These are phyloP conservation scores for Ilyonectria destructans DNA, from an alignment of 2,329 filamentous ascomycete genomes.

Conservation along the genomic window DNA sequence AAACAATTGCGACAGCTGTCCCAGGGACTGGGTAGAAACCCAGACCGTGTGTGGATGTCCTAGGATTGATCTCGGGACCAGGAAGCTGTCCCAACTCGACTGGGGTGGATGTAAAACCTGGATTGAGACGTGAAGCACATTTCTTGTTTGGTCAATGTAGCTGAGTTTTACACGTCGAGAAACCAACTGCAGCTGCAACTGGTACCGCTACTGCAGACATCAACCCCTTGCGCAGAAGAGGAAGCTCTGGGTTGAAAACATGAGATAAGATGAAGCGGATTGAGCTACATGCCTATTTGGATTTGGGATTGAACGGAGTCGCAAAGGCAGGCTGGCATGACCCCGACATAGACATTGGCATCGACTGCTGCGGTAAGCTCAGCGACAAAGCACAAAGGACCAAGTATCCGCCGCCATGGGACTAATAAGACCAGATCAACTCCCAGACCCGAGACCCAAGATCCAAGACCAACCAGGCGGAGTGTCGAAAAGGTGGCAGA, in stretches of 20 bases:
- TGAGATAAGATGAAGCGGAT: neutral
- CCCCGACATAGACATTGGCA: neutral
- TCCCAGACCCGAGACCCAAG: neutral
- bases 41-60: neutral
- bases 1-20: neutral
- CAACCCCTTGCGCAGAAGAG: neutral
- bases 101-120: conserved; percentile 1
- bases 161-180: neutral
- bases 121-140: neutral
- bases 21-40: neutral
- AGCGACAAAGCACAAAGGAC: neutral
- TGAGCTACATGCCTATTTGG: neutral
- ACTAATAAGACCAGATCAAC: neutral
- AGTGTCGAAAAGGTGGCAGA: conserved; percentile 2
- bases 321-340: neutral
- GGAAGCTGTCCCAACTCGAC: neutral
- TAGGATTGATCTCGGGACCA: neutral
- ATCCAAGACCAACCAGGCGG: conserved; percentile 6
- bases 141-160: neutral
- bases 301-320: neutral
- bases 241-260: neutral
- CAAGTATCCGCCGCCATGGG: neutral
- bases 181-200: neutral
- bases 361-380: neutral
- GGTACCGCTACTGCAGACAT: neutral